Percentiles rank a stretch among this genome's conserved stretches.
phyloP scores from a whole-genome alignment of 2,329 filamentous ascomycete species.

The Kalaharituber pfeilii region DNA sequence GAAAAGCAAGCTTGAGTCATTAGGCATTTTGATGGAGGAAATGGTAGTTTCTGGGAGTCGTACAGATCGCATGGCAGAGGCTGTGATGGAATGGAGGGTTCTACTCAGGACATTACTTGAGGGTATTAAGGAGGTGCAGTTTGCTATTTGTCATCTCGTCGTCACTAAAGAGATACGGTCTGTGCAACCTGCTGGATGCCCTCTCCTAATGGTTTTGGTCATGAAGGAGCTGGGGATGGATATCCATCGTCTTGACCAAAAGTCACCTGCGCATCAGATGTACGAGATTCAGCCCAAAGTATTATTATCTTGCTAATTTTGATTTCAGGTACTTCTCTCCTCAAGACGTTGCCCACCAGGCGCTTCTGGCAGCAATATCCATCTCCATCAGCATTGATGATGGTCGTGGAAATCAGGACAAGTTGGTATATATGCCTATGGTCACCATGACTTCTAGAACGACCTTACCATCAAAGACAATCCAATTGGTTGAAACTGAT shows the following conservation, averaged over 20 bases:
- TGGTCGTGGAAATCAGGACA: constrained; percentile 67
- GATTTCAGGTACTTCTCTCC: constrained; percentile 58
- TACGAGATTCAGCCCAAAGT: constrained; percentile 9
- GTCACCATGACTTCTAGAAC: constrained; percentile 89
- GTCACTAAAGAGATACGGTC: constrained; percentile 63
- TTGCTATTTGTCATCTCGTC: constrained; percentile 79
- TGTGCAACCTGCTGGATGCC: constrained; percentile 47
- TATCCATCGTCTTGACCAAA: constrained; percentile 74
- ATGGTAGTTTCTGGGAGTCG: constrained; percentile 48
- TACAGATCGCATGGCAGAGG: constrained; percentile 55
- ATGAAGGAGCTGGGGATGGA: constrained; percentile 96
- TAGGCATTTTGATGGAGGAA: constrained; percentile 60
- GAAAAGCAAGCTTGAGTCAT: constrained; percentile 41
- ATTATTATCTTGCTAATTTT: not conserved
- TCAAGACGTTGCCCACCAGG: constrained; percentile 86
- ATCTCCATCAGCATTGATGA: constrained; percentile 85
- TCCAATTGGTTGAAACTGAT: constrained; percentile 55
- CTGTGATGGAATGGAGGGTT: constrained; percentile 80
- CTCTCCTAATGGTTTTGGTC: constrained; percentile 66
- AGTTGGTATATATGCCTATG: constrained; percentile 89
- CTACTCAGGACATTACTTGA: constrained; percentile 77
- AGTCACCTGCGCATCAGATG: constrained; percentile 91
- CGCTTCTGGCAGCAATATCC: constrained; percentile 75
- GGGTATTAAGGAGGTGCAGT: constrained; percentile 90
- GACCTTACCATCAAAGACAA: constrained; percentile 82